These are phyloP conservation scores for Candida railenensis DNA, from an alignment of 805 yeast species.

Conservation along the genomic window DNA sequence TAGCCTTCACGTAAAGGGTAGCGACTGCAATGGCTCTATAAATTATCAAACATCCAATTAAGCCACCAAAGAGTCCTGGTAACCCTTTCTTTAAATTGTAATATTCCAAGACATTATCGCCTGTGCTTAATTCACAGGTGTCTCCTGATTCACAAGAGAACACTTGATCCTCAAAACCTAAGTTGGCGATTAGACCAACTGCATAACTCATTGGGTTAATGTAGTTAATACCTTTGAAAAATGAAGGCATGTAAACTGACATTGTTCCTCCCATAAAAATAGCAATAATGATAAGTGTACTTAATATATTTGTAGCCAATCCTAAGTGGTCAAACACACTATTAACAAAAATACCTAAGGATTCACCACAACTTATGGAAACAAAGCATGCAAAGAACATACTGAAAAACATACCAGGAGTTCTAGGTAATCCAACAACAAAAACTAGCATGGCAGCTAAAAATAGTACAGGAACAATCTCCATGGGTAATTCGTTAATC, in stretches of 20 bases:
- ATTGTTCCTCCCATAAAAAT: slow-evolving; percentile 82
- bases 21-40: slow-evolving; percentile 32
- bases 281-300: slow-evolving; percentile 66
- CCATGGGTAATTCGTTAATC: slow-evolving; percentile 66
- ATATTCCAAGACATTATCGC: slow-evolving; percentile 29
- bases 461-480: slow-evolving; percentile 54
- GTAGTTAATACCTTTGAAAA: slow-evolving; percentile 70
- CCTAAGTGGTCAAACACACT: slow-evolving; percentile 74
- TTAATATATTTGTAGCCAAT: slow-evolving; percentile 72
- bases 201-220: slow-evolving; percentile 77
- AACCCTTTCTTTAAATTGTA: slow-evolving; percentile 28
- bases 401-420: slow-evolving; percentile 64
- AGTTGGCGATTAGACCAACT: slow-evolving; percentile 57
- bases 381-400: slow-evolving; percentile 53
- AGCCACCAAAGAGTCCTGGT: slow-evolving; percentile 31
- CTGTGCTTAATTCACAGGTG: slow-evolving; percentile 27
- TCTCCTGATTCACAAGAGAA: slow-evolving; percentile 43
- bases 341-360: slow-evolving; percentile 78
- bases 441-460: slow-evolving; percentile 64
- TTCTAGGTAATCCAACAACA: slow-evolving; percentile 71
- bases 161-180: slow-evolving; percentile 51
- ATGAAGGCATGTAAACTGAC: slow-evolving; percentile 71
- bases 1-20: slow-evolving; percentile 25
- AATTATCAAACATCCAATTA: slow-evolving; percentile 32
- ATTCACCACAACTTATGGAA: slow-evolving; percentile 75